A percentile compares a stretch with the other conserved stretches of the same genome.
phyloP scores from a whole-genome alignment of 805 yeast species.

The Starmerella stigmatis region DNA sequence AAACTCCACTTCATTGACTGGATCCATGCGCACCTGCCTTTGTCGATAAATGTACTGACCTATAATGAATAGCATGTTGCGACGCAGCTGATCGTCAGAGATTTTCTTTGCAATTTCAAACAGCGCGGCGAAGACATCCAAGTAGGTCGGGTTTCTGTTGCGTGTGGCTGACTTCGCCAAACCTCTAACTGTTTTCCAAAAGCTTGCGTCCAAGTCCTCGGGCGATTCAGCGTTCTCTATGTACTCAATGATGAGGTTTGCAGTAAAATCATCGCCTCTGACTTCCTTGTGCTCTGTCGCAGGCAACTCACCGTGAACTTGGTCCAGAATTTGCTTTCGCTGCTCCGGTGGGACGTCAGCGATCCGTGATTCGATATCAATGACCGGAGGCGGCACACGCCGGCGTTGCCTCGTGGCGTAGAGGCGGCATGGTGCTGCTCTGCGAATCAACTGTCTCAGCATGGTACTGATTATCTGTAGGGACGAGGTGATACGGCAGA shows the following conservation, averaged over 20 bases:
- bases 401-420: not conserved
- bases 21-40: slow-evolving; percentile 23
- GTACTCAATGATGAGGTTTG: slow-evolving; percentile 5
- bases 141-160: slow-evolving; percentile 1
- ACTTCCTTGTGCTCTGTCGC: not conserved
- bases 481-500: too few relatives aligned
- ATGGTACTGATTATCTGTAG: too few relatives aligned
- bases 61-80: slow-evolving; percentile 7
- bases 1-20: slow-evolving; percentile 25
- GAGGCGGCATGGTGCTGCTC: not conserved
- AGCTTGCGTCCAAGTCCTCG: slow-evolving; percentile 13
- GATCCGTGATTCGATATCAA: slow-evolving; percentile 16
- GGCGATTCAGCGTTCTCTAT: slow-evolving; percentile 12
- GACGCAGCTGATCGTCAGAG: slow-evolving; percentile 5
- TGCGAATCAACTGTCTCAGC: not conserved
- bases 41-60: slow-evolving; percentile 22
- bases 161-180: slow-evolving; percentile 7
- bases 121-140: slow-evolving; percentile 16
- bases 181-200: slow-evolving; percentile 18
- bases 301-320: slow-evolving; percentile 6
- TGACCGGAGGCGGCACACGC: not conserved
- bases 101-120: slow-evolving; percentile 23
- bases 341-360: slow-evolving; percentile 14
- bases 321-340: slow-evolving; percentile 12
- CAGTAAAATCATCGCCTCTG: slow-evolving; percentile 3